Conservation (phyloP, 139 green algal genomes). For the Mesotaenium endlicherianum region DNA sequence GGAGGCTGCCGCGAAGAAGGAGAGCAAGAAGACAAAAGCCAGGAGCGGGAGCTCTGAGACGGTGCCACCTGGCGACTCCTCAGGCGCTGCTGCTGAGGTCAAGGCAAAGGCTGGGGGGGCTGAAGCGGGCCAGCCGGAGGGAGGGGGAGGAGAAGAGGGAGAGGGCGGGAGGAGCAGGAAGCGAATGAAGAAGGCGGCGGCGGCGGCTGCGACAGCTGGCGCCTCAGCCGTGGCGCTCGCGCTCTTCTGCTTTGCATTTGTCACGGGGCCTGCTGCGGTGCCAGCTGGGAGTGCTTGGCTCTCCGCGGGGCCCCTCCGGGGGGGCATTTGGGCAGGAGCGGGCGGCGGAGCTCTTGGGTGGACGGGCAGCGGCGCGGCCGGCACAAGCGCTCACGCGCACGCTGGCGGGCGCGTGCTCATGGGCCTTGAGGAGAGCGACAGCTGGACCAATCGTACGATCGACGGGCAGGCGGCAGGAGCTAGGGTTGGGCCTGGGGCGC, state of each 20-base stretch:
- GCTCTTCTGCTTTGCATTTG: constrained; percentile 60
- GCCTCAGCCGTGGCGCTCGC: constrained; percentile 37
- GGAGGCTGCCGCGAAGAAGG: neutral
- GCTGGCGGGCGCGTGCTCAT: constrained; percentile 10
- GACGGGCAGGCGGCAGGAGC: too few species aligned
- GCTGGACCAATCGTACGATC: neutral
- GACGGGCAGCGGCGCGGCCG: too few species aligned
- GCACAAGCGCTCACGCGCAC: too few species aligned
- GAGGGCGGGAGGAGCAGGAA: neutral
- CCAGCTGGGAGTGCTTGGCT: neutral
- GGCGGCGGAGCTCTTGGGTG: neutral
- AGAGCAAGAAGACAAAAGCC: neutral
- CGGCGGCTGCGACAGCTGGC: too few species aligned
- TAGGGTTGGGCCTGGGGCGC: too few species aligned
- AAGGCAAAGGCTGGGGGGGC: too few species aligned
- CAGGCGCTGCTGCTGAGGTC: too few species aligned
- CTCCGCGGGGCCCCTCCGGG: constrained; percentile 27
- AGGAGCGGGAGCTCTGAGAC: neutral
- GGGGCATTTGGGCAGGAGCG: neutral
- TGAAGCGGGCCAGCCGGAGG: too few species aligned
- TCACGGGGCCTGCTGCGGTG: constrained; percentile 42
- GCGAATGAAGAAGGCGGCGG: constrained; percentile 8
- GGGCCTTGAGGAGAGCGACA: neutral
- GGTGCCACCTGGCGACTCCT: too few species aligned
- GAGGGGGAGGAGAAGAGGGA: neutral